Evolutionary conservation across 148 eudicot species (phyloP), one percentile per base, ranked within the genome.

Genomic region (Hydrangea macrophylla): DNA sequence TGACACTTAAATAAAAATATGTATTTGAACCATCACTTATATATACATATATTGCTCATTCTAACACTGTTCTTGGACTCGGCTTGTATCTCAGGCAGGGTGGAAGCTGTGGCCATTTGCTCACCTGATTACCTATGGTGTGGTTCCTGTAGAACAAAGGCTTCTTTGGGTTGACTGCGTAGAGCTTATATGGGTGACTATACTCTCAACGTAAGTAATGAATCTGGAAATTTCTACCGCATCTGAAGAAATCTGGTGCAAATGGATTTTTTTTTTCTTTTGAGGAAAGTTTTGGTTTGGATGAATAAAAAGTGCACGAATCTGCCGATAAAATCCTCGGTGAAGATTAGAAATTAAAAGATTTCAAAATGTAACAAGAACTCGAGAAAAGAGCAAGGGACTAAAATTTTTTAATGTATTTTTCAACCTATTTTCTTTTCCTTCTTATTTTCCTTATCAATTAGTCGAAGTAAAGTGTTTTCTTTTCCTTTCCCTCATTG

Each of bases 71-170:
- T 40, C 25, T 48, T 70, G 58, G 55, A 58, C 44, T 3, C 8
- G 39, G 48, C 27, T 26, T 36, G 58, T 55, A 70, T 78, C 60
- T 69, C 88, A 87, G 92, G 92, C 92, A 0, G 92, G 92, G 45
- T 87, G 92, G 92, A 87, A 87, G 77, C 95, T 93, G 60, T 93
- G 98, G 98, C 98, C 96, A 36, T 93, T 93, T 73, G 98, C 98
- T 30, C 98, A 93, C 70, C 77, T 93, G 32, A 78, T 90, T 40
- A 93, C 98, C 1, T 92, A 92, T 42, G 98, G 96, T 59, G 77
- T 93, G 50, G 57, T 93, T 75, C 98, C 98, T 9, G 84, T 93
- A 11, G 90, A 93, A 71, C 96, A 93, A 84, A 84, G 98, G 79
- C 94, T 93, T 74, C 94, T 90, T 32, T 93, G 98, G 96, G 98